phyloP scores from a whole-genome alignment of 257 asterid species.

The Lycium barbarum region DNA sequence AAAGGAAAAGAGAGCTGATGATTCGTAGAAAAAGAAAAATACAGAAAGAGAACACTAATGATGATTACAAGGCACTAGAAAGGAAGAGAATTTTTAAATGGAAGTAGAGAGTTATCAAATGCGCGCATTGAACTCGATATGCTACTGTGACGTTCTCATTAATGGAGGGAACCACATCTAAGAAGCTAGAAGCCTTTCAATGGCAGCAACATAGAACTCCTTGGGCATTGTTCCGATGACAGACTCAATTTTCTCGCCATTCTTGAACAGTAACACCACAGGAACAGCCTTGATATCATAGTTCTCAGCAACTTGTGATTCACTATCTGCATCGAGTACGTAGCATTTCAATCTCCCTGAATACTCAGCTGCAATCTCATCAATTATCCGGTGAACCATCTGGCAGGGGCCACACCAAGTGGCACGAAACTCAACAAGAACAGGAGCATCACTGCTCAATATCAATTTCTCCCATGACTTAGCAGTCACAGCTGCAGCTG shows the following conservation, averaged over 20 bases:
- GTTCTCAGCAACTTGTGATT: conserved; percentile 63
- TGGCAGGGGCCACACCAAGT: conserved; percentile 98
- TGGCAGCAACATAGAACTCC: conserved; percentile 79
- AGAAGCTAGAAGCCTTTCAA: conserved; percentile 70
- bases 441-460: conserved; percentile 65
- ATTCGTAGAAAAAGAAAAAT: conserved; percentile 13
- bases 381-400: conserved; percentile 90
- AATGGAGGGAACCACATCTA: conserved; percentile 8
- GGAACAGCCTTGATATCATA: conserved; percentile 89
- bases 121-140: background rate
- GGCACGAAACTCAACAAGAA: conserved; percentile 83
- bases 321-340: conserved; percentile 69
- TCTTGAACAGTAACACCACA: conserved; percentile 81
- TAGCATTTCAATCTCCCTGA: conserved; percentile 77
- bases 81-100: background rate
- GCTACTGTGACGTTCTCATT: background rate
- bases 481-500: conserved; percentile 70
- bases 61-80: background rate
- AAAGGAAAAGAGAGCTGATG: background rate
- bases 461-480: conserved; percentile 80
- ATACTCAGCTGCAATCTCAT: conserved; percentile 82
- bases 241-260: conserved; percentile 68
- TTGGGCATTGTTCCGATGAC: conserved; percentile 92
- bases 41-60: background rate
- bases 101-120: background rate